phyloP scores from a whole-genome alignment of 1,284 basidiomycete species.

The Trametes hirsuta region DNA sequence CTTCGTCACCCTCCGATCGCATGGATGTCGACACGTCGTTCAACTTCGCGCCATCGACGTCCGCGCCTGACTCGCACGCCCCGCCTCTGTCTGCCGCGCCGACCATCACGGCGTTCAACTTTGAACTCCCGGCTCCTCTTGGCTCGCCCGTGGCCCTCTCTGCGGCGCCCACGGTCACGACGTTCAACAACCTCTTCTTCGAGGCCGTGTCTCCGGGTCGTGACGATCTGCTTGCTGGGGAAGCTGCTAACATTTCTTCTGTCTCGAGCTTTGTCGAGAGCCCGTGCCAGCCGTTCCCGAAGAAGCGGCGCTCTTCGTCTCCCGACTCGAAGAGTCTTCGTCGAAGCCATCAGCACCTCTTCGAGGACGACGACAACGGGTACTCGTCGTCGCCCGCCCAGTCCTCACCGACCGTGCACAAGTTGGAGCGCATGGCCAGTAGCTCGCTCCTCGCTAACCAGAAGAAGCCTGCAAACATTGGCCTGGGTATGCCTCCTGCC shows the following conservation, averaged over 20 bases:
- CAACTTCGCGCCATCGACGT: conserved; percentile 26
- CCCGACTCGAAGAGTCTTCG: conserved; percentile 51
- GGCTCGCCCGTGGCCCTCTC: conserved; percentile 47
- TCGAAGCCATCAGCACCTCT: conserved; percentile 32
- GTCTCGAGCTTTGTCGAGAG: conserved; percentile 40
- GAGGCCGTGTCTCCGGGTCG: conserved; percentile 51
- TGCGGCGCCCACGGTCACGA: conserved; percentile 53
- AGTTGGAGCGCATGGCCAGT: conserved; percentile 61
- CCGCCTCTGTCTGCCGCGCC: conserved; percentile 33
- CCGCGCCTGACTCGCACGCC: conserved; percentile 26
- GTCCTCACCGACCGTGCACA: conserved; percentile 64
- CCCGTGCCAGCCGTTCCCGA: conserved; percentile 50
- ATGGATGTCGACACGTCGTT: conserved; percentile 75
- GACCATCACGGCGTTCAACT: conserved; percentile 35
- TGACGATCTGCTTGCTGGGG: conserved; percentile 13
- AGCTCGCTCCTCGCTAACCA: conserved; percentile 41
- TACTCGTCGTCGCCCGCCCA: conserved; percentile 59
- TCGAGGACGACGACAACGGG: conserved; percentile 31
- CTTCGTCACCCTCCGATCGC: conserved; percentile 49
- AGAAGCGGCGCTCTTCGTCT: conserved; percentile 73
- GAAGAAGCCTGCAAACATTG: conserved; percentile 60
- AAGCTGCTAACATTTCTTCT: conserved; percentile 20
- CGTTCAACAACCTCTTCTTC: conserved; percentile 65
- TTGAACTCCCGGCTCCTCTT: conserved; percentile 25
- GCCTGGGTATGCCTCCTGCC: conserved; percentile 57